These are phyloP conservation scores for Colletotrichum godetiae DNA, from an alignment of 2,329 filamentous ascomycete species.

Conservation along the genomic window DNA sequence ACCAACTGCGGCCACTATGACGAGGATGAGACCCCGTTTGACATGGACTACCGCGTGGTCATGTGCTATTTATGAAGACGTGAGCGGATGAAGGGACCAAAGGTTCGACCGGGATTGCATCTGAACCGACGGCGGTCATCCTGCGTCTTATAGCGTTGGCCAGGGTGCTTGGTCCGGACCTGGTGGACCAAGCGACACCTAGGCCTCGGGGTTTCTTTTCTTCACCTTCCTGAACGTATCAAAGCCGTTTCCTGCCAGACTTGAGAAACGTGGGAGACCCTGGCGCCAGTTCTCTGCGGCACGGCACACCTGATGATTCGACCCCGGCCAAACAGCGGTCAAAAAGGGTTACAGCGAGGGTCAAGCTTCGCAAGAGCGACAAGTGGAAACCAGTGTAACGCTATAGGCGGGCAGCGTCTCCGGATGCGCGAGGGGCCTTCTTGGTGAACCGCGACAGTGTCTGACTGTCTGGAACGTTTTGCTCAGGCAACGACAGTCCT, in stretches of 20 bases:
- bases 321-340: conserved; percentile 27
- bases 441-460: conserved; percentile 31
- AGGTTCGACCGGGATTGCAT: conserved; percentile 30
- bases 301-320: conserved; percentile 1
- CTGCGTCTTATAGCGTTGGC: neutral
- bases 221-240: conserved; percentile 17
- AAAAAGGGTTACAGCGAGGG: conserved; percentile 21
- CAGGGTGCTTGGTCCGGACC: conserved; percentile 16
- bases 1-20: neutral
- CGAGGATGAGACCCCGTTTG: neutral
- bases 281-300: conserved; percentile 6
- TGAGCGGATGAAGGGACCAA: conserved; percentile 31
- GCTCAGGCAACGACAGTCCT: conserved; percentile 8
- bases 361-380: conserved; percentile 21
- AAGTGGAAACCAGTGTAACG: conserved; percentile 34
- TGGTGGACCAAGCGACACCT: conserved; percentile 5
- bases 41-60: conserved; percentile 28
- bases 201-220: conserved; percentile 13
- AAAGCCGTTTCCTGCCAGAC: conserved; percentile 31
- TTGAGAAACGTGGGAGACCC: conserved; percentile 16
- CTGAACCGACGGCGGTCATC: conserved; percentile 12
- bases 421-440: conserved; percentile 33
- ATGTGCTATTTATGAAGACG: conserved; percentile 28
- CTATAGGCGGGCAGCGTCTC: conserved; percentile 33
- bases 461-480: conserved; percentile 7